Conservation (phyloP, 2,329 filamentous ascomycete species). For the Chaetothyriales sp. region DNA sequence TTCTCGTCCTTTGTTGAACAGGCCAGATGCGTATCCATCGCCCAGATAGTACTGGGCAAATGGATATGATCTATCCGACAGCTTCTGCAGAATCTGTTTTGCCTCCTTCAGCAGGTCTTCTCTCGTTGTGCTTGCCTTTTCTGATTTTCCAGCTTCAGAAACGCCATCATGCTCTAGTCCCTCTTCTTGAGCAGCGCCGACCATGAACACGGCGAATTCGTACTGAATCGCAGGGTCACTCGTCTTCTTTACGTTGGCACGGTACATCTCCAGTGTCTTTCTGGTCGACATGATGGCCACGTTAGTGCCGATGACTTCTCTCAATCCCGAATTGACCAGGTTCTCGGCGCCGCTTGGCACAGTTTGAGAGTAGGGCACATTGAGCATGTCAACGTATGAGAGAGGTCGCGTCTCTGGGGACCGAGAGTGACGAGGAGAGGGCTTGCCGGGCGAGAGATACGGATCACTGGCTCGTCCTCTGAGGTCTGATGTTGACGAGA, state of each 20-base stretch:
- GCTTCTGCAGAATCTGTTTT: conserved; percentile 69
- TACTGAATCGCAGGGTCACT: conserved; percentile 82
- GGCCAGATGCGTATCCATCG: conserved; percentile 81
- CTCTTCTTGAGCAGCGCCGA: conserved; percentile 73
- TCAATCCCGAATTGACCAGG: conserved; percentile 68
- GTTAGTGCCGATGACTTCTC: conserved; percentile 68
- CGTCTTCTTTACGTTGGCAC: conserved; percentile 92
- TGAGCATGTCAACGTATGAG: conserved; percentile 48
- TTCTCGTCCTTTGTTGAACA: conserved; percentile 88
- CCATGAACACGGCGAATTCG: conserved; percentile 88
- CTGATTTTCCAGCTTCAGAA: conserved; percentile 24
- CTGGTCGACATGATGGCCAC: conserved; percentile 80
- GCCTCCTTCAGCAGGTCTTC: conserved; percentile 67
- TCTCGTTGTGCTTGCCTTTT: conserved; percentile 38
- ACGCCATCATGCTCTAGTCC: conserved; percentile 34
- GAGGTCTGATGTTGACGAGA: conserved; percentile 59
- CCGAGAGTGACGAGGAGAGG: conserved; percentile 34
- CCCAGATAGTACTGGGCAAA: conserved; percentile 97
- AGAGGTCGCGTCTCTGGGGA: conserved; percentile 44
- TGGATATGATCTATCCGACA: conserved; percentile 78
- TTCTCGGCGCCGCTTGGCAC: conserved; percentile 42
- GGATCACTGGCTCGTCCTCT: conserved; percentile 47
- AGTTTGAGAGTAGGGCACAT: conserved; percentile 65
- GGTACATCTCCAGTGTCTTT: conserved; percentile 95
- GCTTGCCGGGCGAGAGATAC: conserved; percentile 34